A percentile compares a stretch with the other conserved stretches of the same genome.
These are phyloP conservation scores for Verticillium dahliae DNA, from an alignment of 2,329 filamentous ascomycete species.

Conservation along the genomic window DNA sequence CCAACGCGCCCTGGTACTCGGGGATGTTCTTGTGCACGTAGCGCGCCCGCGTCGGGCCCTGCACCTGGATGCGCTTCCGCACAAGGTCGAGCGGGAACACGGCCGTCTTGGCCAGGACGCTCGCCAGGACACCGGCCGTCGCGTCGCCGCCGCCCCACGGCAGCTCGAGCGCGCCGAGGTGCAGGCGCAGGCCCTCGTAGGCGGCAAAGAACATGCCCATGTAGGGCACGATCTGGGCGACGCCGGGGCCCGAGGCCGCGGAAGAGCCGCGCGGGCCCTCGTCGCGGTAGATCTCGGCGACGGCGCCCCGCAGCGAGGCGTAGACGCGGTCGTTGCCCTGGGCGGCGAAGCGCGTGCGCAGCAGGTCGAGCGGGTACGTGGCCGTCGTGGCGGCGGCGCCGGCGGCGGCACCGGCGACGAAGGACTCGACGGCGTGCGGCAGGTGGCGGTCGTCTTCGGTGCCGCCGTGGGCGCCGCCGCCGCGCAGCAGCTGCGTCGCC, in stretches of 20 bases:
- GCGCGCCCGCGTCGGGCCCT: conserved; percentile 72
- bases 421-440: conserved; percentile 66
- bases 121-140: conserved; percentile 71
- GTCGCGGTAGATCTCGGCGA: conserved; percentile 64
- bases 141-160: conserved; percentile 78
- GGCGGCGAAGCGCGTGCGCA: conserved; percentile 93
- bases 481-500: conserved; percentile 59
- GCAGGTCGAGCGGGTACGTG: conserved; percentile 89
- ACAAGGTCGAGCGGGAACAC: conserved; percentile 93
- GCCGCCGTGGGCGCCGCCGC: conserved; percentile 23
- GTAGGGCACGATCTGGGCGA: conserved; percentile 86
- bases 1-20: conserved; percentile 63
- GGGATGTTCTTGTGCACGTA: conserved; percentile 90
- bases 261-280: conserved; percentile 78
- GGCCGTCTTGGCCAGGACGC: conserved; percentile 75
- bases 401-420: conserved; percentile 75
- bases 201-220: conserved; percentile 95
- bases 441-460: conserved; percentile 21
- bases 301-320: conserved; percentile 57
- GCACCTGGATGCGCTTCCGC: conserved; percentile 87
- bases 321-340: conserved; percentile 82
- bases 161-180: conserved; percentile 46
- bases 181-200: conserved; percentile 70
- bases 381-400: conserved; percentile 74
- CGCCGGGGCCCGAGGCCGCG: conserved; percentile 73